phyloP scores from a whole-genome alignment of 2,329 filamentous ascomycete genomes.

The Parastagonospora nodorum region DNA sequence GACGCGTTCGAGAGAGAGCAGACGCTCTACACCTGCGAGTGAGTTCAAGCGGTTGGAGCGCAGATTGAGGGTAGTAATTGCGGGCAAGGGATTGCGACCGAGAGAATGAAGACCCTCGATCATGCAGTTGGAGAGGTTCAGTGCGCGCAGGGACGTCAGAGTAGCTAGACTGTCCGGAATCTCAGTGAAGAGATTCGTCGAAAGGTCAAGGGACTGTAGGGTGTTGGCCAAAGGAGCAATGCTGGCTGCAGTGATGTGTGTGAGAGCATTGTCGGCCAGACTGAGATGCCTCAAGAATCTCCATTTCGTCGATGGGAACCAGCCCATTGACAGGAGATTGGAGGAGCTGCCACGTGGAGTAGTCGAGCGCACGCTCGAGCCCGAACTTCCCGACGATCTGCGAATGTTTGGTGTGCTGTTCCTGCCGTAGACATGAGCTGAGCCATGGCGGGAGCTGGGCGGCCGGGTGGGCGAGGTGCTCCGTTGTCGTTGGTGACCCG shows the following conservation, averaged over 20 bases:
- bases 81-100: slow-evolving; percentile 82
- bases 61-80: slow-evolving; percentile 90
- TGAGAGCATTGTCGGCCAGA: slow-evolving; percentile 88
- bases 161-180: slow-evolving; percentile 89
- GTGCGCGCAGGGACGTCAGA: slow-evolving; percentile 82
- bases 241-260: slow-evolving; percentile 74
- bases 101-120: slow-evolving; percentile 92
- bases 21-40: slow-evolving; percentile 85
- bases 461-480: slow-evolving; percentile 85
- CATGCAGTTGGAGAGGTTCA: slow-evolving; percentile 97
- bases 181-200: slow-evolving; percentile 90
- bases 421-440: slow-evolving; percentile 67
- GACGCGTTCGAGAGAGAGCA: slow-evolving; percentile 85
- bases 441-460: slow-evolving; percentile 72
- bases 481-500: slow-evolving; percentile 57
- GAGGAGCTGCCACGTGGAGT: slow-evolving; percentile 71
- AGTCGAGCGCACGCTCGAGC: slow-evolving; percentile 69
- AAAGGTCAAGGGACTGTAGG: slow-evolving; percentile 89
- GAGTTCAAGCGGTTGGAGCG: slow-evolving; percentile 86
- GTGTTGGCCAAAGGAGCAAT: slow-evolving; percentile 84
- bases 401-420: slow-evolving; percentile 70
- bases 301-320: slow-evolving; percentile 88
- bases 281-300: slow-evolving; percentile 91
- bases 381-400: slow-evolving; percentile 90
- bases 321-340: slow-evolving; percentile 73